These are phyloP conservation scores for Raphanus hybrid DNA, from an alignment of 441 rosid species.

Conservation along the genomic window DNA sequence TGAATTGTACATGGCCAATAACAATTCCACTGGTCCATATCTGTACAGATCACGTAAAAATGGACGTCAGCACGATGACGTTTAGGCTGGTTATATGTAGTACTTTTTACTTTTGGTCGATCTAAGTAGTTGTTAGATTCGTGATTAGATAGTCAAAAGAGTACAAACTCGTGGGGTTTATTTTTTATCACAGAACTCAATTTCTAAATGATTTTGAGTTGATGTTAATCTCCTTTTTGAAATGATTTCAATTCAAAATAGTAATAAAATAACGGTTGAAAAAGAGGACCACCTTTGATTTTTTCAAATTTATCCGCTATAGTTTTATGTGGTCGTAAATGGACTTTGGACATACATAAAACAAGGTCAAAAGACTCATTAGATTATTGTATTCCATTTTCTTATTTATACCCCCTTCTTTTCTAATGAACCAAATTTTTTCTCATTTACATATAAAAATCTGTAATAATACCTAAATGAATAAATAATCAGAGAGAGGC, in stretches of 20 bases:
- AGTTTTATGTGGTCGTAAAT: slow-evolving; percentile 26
- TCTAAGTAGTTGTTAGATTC: neutral
- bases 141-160: no score
- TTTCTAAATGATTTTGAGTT: slow-evolving; percentile 31
- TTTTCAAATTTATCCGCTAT: slow-evolving; percentile 17
- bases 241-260: neutral
- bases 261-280: slow-evolving; percentile 8
- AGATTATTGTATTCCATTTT: neutral
- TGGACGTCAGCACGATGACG: no score
- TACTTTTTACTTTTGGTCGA: neutral
- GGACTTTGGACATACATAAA: slow-evolving; percentile 11
- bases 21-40: no score
- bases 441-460: no score
- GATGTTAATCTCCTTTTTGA: slow-evolving; percentile 7
- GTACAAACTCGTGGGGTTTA: neutral
- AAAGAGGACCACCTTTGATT: slow-evolving; percentile 35
- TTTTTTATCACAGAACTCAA: slow-evolving; percentile 10
- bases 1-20: no score
- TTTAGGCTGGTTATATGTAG: slow-evolving; percentile 8
- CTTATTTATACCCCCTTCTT: no score
- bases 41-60: no score
- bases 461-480: no score
- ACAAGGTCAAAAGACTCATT: slow-evolving; percentile 16
- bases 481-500: no score
- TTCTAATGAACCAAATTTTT: no score